phyloP scores from a whole-genome alignment of 805 yeast genomes.

The Candida berthetii region DNA sequence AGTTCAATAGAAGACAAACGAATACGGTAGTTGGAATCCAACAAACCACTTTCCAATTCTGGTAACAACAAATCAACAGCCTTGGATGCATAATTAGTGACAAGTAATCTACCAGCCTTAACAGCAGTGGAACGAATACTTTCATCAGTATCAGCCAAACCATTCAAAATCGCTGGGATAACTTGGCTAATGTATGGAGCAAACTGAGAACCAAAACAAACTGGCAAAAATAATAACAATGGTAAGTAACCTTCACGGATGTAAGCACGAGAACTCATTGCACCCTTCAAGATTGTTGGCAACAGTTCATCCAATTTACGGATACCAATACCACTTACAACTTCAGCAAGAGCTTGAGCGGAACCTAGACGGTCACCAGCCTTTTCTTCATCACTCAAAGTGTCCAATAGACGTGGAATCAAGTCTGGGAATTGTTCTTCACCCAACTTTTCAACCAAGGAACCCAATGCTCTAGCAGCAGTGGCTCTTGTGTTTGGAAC shows the following conservation, averaged over 20 bases:
- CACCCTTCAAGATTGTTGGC: conserved; percentile 71
- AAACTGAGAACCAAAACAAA: conserved; percentile 88
- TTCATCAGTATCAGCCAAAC: conserved; percentile 87
- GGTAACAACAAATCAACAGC: conserved; percentile 93
- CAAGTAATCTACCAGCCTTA: conserved; percentile 89
- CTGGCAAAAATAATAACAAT: conserved; percentile 80
- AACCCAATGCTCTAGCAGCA: conserved; percentile 95
- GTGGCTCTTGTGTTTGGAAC: conserved; percentile 96
- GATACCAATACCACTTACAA: conserved; percentile 86
- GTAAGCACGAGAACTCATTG: conserved; percentile 58
- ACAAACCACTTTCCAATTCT: conserved; percentile 85
- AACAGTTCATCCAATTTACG: conserved; percentile 82
- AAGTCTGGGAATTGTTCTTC: conserved; percentile 93
- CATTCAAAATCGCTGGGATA: conserved; percentile 87
- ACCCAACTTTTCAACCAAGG: conserved; percentile 92
- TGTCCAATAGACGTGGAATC: conserved; percentile 70
- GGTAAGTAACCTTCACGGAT: conserved; percentile 94
- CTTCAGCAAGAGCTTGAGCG: conserved; percentile 95
- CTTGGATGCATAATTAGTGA: conserved; percentile 82
- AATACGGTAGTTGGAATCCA: conserved; percentile 78
- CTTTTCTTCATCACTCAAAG: conserved; percentile 69
- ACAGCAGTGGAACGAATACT: conserved; percentile 83
- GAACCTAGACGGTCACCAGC: conserved; percentile 94
- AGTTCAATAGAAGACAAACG: conserved; percentile 92
- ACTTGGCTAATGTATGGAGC: conserved; percentile 81